These are phyloP conservation scores for Yarrowia keelungensis DNA, from an alignment of 805 yeast species.

Conservation along the genomic window DNA sequence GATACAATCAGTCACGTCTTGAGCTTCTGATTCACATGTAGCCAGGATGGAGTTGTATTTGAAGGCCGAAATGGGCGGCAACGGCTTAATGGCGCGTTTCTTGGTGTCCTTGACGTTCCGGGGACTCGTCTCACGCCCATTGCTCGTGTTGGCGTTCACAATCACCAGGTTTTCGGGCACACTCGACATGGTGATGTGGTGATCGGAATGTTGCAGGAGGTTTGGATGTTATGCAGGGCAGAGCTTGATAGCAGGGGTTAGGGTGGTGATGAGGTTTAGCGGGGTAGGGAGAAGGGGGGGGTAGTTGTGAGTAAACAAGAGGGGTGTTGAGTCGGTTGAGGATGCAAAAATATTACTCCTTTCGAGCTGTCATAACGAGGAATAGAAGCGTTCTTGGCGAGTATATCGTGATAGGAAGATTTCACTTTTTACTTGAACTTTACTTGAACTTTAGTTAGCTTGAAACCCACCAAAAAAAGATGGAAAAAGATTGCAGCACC, in stretches of 20 bases:
- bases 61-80: slow-evolving; percentile 41
- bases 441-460: too few species aligned
- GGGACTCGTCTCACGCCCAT: not conserved
- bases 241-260: not conserved
- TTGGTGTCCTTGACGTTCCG: not conserved
- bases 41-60: slow-evolving; percentile 40
- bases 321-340: too few species aligned
- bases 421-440: too few species aligned
- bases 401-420: too few species aligned
- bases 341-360: not conserved
- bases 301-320: too few species aligned
- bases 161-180: slow-evolving; percentile 32
- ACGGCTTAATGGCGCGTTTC: slow-evolving; percentile 18
- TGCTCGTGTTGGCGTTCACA: slow-evolving; percentile 10
- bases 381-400: too few species aligned
- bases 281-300: too few species aligned
- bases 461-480: too few species aligned
- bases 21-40: slow-evolving; percentile 15
- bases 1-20: slow-evolving; percentile 38
- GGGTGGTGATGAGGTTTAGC: not conserved
- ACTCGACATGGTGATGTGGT: slow-evolving; percentile 14
- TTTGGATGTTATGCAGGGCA: not conserved
- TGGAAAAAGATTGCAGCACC: slow-evolving; percentile 21
- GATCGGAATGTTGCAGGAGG: not conserved
- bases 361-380: too few species aligned